Evolutionary conservation across 305 asterid species (phyloP).

Genomic region (Euphrasia arctica): DNA sequence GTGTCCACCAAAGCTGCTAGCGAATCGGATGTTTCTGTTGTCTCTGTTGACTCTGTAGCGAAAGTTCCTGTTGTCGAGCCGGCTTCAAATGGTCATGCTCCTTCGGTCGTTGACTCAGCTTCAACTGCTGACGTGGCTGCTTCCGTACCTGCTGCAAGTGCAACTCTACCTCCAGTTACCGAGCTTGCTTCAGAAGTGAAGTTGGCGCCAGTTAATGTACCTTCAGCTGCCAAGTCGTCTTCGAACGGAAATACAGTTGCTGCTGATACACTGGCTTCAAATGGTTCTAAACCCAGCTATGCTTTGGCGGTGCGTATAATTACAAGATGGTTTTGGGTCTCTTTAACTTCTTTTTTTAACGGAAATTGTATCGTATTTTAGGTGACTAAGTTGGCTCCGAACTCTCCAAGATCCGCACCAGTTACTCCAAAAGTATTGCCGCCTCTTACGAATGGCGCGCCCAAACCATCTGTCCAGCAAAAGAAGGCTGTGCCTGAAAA

Average conservation of each 20-base stretch:
- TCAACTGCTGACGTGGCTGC: too few relatives aligned
- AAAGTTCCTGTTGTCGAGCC: constrained; percentile 23
- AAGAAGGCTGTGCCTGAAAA: constrained; percentile 19
- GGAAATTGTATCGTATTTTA: background rate
- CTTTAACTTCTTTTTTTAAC: background rate
- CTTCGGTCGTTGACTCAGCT: too few relatives aligned
- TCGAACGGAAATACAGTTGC: background rate
- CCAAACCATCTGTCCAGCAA: constrained; percentile 15
- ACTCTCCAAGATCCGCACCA: constrained; percentile 27
- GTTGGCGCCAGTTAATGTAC: too few relatives aligned
- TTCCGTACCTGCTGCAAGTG: too few relatives aligned
- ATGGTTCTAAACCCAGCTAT: constrained; percentile 25
- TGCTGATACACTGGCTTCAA: too few relatives aligned
- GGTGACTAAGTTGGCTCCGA: constrained; percentile 33
- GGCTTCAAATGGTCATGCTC: background rate
- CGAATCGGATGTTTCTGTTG: constrained; percentile 7
- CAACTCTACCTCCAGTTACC: too few relatives aligned
- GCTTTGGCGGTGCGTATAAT: constrained; percentile 55
- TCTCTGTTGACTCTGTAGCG: constrained; percentile 19
- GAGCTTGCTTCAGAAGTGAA: too few relatives aligned
- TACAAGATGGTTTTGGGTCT: too few relatives aligned
- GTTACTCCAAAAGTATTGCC: constrained; percentile 21
- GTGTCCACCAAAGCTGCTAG: constrained; percentile 12
- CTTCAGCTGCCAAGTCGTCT: too few relatives aligned
- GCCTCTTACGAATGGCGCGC: constrained; percentile 15